Conservation (phyloP, 2,329 filamentous ascomycete genomes). For the Neonectria magnoliae region DNA sequence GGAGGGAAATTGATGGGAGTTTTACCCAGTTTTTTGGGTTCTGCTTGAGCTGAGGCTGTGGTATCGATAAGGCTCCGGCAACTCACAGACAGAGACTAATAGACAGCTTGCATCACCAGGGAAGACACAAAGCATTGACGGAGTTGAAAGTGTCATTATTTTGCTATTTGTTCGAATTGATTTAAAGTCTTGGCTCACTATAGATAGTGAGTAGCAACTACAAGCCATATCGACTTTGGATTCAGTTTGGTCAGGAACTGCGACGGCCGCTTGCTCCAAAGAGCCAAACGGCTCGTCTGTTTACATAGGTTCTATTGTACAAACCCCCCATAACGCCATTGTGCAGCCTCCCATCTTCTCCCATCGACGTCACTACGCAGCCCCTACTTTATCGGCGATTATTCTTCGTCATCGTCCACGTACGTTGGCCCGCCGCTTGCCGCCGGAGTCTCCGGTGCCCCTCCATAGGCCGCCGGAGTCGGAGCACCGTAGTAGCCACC, state of each 20-base stretch:
- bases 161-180: neutral
- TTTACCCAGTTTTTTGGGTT: constrained; percentile 1
- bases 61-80: constrained; percentile 35
- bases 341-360: constrained; percentile 1
- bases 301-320: constrained; percentile 19
- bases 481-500: constrained; percentile 70
- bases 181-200: neutral
- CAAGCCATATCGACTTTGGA: neutral
- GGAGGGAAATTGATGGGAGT: constrained; percentile 6
- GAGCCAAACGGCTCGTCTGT: constrained; percentile 1
- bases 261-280: constrained; percentile 1
- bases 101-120: neutral
- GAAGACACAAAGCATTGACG: neutral
- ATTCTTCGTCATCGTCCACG: constrained; percentile 62
- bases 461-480: constrained; percentile 70
- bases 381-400: constrained; percentile 17
- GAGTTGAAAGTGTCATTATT: neutral
- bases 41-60: neutral
- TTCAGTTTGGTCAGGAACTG: constrained; percentile 8
- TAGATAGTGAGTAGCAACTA: neutral
- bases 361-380: neutral
- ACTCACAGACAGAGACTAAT: neutral
- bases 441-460: constrained; percentile 69
- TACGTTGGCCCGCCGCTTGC: constrained; percentile 66
- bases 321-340: constrained; percentile 15